Percentiles rank a stretch among this genome's conserved stretches.
Conservation (phyloP, 768 basidiomycete species). For the Suillus subalutaceus region DNA sequence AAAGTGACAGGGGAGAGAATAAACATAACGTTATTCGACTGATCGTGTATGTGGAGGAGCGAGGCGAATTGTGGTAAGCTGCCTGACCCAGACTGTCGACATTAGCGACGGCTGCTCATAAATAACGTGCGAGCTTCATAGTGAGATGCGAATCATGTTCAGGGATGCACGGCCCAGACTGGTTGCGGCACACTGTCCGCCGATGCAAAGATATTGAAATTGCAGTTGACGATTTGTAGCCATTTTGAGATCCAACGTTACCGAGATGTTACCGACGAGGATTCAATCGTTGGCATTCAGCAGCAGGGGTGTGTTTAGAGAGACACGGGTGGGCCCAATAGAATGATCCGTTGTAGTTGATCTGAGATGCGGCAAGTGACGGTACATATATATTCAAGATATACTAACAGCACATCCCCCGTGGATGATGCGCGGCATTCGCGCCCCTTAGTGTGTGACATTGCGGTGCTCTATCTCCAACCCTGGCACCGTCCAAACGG, state of each 20-base stretch:
- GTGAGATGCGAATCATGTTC: neutral
- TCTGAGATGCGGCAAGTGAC: conserved; percentile 18
- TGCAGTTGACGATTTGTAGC: neutral
- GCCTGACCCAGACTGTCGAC: neutral
- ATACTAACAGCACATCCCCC: conserved; percentile 15
- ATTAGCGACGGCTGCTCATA: conserved; percentile 1
- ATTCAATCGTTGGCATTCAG: neutral
- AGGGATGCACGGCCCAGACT: neutral
- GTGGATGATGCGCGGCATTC: conserved; percentile 18
- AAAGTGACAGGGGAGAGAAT: conserved; percentile 10
- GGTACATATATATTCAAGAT: conserved; percentile 8
- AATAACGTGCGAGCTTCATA: conserved; percentile 10
- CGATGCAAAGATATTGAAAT: conserved; percentile 2
- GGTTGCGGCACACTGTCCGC: neutral
- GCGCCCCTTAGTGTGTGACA: conserved; percentile 24
- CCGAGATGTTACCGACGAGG: neutral
- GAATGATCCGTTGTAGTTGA: conserved; percentile 33
- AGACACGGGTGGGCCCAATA: neutral
- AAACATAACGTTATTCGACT: neutral
- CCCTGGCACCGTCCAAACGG: conserved; percentile 16
- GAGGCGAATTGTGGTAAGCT: conserved; percentile 1
- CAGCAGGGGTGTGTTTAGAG: neutral
- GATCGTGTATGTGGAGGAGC: neutral
- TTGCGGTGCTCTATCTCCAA: conserved; percentile 19
- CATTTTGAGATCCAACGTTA: conserved; percentile 2